Percentiles rank a stretch among this genome's conserved stretches.
phyloP scores from a whole-genome alignment of 1,139 yeast species.

The Debaryomycetaceae sp. region DNA sequence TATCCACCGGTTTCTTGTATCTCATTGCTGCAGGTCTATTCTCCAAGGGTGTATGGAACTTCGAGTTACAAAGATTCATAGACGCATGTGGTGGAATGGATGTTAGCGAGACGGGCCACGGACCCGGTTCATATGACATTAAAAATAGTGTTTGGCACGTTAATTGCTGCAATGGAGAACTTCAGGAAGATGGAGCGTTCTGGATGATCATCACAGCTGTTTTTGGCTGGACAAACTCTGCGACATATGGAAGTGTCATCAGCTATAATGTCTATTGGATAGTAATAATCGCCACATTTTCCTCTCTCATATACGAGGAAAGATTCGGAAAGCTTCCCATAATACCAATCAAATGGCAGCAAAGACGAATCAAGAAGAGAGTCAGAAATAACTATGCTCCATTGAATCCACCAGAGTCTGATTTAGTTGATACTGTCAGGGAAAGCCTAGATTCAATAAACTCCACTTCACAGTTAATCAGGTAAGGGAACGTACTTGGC shows the following conservation, averaged over 20 bases:
- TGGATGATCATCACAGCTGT: constrained; percentile 48
- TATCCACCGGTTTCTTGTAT: constrained; percentile 40
- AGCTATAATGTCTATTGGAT: constrained; percentile 39
- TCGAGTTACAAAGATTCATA: constrained; percentile 41
- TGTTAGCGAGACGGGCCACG: constrained; percentile 47
- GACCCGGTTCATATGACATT: constrained; percentile 46
- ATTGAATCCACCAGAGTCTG: constrained; percentile 8
- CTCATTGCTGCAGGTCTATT: constrained; percentile 45
- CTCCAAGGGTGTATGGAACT: constrained; percentile 46
- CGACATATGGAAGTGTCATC: constrained; percentile 44
- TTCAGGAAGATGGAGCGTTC: constrained; percentile 41
- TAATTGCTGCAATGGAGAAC: constrained; percentile 44
- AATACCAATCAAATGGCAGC: constrained; percentile 56
- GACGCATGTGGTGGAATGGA: constrained; percentile 42
- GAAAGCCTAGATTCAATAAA: constrained; percentile 24
- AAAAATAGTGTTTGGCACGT: constrained; percentile 43
- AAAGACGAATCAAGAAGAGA: constrained; percentile 48
- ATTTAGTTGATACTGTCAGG: constrained; percentile 10
- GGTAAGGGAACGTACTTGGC: neutral
- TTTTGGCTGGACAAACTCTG: constrained; percentile 49
- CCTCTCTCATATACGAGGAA: constrained; percentile 29
- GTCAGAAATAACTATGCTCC: constrained; percentile 7
- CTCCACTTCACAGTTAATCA: constrained; percentile 16
- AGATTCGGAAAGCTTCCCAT: constrained; percentile 30
- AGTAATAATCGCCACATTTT: constrained; percentile 21